These are phyloP conservation scores for Camelina sativa DNA, from an alignment of 345 rosid genomes.

Conservation along the genomic window DNA sequence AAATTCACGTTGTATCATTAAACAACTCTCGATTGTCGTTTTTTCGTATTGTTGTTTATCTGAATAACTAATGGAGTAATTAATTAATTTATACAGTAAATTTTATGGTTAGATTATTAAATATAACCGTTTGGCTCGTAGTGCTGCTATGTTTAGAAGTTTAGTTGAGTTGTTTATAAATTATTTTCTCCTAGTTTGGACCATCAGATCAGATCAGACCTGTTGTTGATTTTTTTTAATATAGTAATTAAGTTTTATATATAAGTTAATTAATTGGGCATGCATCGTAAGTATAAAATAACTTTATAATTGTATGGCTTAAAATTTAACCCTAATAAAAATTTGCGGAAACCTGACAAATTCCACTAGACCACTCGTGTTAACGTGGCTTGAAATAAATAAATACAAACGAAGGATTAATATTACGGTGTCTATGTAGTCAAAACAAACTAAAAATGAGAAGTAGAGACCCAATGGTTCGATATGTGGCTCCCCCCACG, in stretches of 20 bases:
- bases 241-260: neutral
- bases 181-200: neutral
- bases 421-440: neutral
- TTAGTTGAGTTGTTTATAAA: neutral
- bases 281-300: conserved; percentile 22
- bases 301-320: conserved; percentile 6
- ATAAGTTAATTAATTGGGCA: neutral
- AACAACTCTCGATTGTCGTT: conserved; percentile 1
- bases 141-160: neutral
- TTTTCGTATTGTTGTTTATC: too few relatives aligned
- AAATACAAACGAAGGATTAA: neutral
- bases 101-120: neutral
- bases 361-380: conserved; percentile 36
- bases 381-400: conserved; percentile 25
- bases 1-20: conserved; percentile 1
- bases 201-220: neutral
- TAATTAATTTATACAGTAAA: neutral
- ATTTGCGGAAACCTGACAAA: conserved; percentile 28
- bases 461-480: neutral
- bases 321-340: neutral
- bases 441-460: neutral
- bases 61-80: neutral
- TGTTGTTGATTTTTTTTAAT: neutral
- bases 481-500: conserved; percentile 37
- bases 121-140: neutral